phyloP scores from a whole-genome alignment of 176 grass and related monocot genomes.

The Hyparrhenia diplandra region DNA sequence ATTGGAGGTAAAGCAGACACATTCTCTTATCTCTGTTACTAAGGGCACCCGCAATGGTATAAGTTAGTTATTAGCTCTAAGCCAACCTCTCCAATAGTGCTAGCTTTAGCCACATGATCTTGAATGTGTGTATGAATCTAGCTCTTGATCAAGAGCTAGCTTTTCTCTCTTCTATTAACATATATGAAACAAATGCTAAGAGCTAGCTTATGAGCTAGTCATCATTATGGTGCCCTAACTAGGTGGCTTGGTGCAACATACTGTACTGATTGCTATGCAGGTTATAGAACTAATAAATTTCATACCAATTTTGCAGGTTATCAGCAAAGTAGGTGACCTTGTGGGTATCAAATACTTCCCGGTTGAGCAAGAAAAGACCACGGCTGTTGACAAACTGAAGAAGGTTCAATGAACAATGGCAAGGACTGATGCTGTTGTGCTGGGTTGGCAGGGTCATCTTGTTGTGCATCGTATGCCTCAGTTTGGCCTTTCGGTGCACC shows the following conservation, averaged over 20 bases:
- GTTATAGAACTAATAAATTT: constrained; percentile 14
- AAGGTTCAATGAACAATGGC: constrained; percentile 51
- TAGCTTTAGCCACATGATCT: too few relatives aligned
- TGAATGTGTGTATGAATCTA: too few relatives aligned
- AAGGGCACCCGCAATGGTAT: too few relatives aligned
- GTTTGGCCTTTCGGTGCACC: constrained; percentile 30
- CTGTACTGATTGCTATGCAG: not conserved
- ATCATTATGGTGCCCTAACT: too few relatives aligned
- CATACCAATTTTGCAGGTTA: constrained; percentile 53
- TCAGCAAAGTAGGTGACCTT: constrained; percentile 96
- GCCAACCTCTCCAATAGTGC: too few relatives aligned
- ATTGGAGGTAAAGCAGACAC: constrained; percentile 60
- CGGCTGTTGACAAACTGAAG: constrained; percentile 50
- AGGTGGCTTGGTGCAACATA: not conserved
- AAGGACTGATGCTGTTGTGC: constrained; percentile 26
- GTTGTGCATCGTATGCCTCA: constrained; percentile 8
- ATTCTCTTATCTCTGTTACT: constrained; percentile 3
- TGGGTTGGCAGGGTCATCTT: constrained; percentile 28
- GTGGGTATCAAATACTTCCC: constrained; percentile 96
- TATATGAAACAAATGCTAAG: too few relatives aligned
- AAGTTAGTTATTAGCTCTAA: too few relatives aligned
- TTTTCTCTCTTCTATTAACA: too few relatives aligned
- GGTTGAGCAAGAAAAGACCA: constrained; percentile 58
- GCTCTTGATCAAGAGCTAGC: too few relatives aligned
- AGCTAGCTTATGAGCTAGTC: too few relatives aligned